Conservation (phyloP, 2,329 filamentous ascomycete genomes). For the Penicillium janthinellum region DNA sequence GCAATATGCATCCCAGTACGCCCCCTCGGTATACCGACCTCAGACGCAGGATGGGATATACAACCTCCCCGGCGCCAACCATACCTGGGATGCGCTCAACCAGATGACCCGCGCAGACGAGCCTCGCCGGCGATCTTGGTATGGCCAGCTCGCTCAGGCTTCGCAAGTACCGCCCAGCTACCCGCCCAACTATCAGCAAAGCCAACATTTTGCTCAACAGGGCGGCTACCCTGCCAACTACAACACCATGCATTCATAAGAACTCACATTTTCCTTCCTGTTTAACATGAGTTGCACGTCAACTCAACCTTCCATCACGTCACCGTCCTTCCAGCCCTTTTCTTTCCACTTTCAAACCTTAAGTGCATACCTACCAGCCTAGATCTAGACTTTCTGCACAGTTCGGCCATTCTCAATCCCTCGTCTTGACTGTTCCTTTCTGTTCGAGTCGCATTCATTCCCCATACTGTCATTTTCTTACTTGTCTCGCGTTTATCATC, state of each 20-base stretch:
- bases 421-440: background rate
- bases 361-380: constrained; percentile 4
- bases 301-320: constrained; percentile 1
- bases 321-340: constrained; percentile 2
- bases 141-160: constrained; percentile 32
- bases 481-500: background rate
- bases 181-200: constrained; percentile 31
- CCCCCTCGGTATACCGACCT: constrained; percentile 20
- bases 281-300: background rate
- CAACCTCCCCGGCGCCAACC: constrained; percentile 39
- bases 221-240: constrained; percentile 28
- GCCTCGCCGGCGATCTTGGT: constrained; percentile 38
- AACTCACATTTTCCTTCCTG: background rate
- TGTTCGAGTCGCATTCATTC: constrained; percentile 4
- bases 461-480: background rate
- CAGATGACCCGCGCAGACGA: constrained; percentile 35
- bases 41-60: constrained; percentile 35
- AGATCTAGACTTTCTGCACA: constrained; percentile 8
- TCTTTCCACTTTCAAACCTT: constrained; percentile 10
- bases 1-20: constrained; percentile 21
- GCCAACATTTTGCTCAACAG: constrained; percentile 31
- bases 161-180: constrained; percentile 28
- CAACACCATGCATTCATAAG: constrained; percentile 27
- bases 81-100: constrained; percentile 41
- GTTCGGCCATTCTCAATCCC: background rate